phyloP scores from a whole-genome alignment of 495 filamentous ascomycete species.

The Pseudoneurospora amorphoporcata region DNA sequence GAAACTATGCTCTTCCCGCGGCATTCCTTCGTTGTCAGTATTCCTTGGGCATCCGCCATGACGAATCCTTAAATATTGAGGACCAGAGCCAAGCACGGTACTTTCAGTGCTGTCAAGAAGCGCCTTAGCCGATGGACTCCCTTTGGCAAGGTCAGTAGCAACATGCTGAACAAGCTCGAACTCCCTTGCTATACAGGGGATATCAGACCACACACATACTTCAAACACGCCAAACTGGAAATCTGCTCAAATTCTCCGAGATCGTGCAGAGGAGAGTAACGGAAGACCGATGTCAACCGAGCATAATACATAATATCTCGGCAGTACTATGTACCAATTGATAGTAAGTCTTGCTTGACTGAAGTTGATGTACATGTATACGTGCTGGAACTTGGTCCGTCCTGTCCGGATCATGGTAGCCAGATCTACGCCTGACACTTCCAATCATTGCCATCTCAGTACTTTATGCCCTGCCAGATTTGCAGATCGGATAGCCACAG shows the following conservation, averaged over 20 bases:
- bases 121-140: background rate
- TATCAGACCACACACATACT: background rate
- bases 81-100: background rate
- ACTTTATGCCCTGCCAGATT: background rate
- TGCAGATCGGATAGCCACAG: background rate
- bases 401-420: conserved; percentile 8
- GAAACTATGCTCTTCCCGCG: background rate
- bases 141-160: background rate
- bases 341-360: background rate
- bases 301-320: background rate
- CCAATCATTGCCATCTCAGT: background rate
- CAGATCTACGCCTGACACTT: conserved; percentile 2
- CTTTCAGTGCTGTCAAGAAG: background rate
- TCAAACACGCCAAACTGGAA: background rate
- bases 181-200: background rate
- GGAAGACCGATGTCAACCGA: background rate
- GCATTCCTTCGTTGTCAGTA: background rate
- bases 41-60: background rate
- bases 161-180: background rate
- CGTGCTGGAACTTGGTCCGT: background rate
- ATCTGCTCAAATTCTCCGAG: background rate
- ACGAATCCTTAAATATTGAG: background rate
- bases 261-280: background rate
- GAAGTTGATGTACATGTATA: background rate
- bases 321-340: background rate